Conservation (phyloP, 1,284 basidiomycete genomes). For the Coniferiporia sulphurascens region DNA sequence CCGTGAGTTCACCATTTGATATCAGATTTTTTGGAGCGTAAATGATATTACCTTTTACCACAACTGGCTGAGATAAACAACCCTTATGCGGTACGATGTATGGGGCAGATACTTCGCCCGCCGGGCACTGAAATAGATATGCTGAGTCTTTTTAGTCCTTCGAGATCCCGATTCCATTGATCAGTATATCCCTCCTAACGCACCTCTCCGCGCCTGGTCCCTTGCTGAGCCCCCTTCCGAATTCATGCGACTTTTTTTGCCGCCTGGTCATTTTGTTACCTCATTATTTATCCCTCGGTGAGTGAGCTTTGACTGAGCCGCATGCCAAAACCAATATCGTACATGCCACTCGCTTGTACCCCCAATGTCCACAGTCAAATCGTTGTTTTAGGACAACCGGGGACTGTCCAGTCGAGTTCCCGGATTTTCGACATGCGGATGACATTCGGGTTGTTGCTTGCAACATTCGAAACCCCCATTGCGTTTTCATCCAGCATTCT, state of each 20-base stretch:
- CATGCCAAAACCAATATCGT: not conserved
- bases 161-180: not conserved
- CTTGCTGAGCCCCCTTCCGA: not conserved
- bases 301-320: not conserved
- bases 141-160: not conserved
- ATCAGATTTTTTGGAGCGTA: conserved; percentile 34
- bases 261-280: not conserved
- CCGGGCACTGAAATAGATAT: not conserved
- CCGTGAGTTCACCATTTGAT: conserved; percentile 47
- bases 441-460: no score
- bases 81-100: not conserved
- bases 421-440: no score
- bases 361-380: not conserved
- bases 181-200: not conserved
- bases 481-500: no score
- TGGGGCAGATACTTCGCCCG: not conserved
- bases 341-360: not conserved
- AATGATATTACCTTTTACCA: conserved; percentile 33
- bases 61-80: not conserved
- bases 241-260: not conserved
- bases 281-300: not conserved
- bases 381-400: not conserved
- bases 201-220: not conserved
- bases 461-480: no score
- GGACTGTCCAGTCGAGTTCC: no score